Conservation (phyloP, 2,329 filamentous ascomycete genomes). For the Remersonia thermophila region DNA sequence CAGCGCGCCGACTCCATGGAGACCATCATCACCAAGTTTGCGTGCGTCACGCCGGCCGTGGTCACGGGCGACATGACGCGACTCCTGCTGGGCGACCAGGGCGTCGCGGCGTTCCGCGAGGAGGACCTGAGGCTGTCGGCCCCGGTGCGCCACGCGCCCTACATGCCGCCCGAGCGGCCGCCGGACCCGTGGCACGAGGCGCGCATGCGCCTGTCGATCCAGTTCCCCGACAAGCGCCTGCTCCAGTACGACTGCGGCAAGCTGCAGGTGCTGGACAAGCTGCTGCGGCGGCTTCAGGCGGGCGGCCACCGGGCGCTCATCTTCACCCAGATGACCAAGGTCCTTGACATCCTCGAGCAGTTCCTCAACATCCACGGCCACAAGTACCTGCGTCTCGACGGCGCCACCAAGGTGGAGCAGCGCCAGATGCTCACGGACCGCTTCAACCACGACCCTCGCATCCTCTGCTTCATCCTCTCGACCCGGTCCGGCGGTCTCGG, state of each 20-base stretch:
- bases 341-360: conserved; percentile 91
- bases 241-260: conserved; percentile 97
- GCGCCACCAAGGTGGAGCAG: conserved; percentile 91
- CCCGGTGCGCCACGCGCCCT: conserved; percentile 43
- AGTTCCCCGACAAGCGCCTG: conserved; percentile 92
- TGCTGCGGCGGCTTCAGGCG: conserved; percentile 75
- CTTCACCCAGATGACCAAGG: conserved; percentile 99
- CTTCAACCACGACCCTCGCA: conserved; percentile 89
- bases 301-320: conserved; percentile 90
- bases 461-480: conserved; percentile 89
- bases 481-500: conserved; percentile 88
- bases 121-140: conserved; percentile 45
- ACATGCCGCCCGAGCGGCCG: conserved; percentile 41
- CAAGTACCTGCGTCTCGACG: conserved; percentile 90
- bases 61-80: conserved; percentile 66
- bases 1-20: conserved; percentile 63
- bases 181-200: conserved; percentile 86
- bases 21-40: conserved; percentile 71
- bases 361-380: conserved; percentile 97
- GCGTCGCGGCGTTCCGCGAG: conserved; percentile 44
- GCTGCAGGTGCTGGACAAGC: conserved; percentile 74
- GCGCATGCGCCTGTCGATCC: conserved; percentile 83
- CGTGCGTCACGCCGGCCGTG: conserved; percentile 81
- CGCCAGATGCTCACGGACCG: conserved; percentile 90
- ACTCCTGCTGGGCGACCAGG: conserved; percentile 51